phyloP scores from a whole-genome alignment of 345 rosid species.

The Dimocarpus longan region DNA sequence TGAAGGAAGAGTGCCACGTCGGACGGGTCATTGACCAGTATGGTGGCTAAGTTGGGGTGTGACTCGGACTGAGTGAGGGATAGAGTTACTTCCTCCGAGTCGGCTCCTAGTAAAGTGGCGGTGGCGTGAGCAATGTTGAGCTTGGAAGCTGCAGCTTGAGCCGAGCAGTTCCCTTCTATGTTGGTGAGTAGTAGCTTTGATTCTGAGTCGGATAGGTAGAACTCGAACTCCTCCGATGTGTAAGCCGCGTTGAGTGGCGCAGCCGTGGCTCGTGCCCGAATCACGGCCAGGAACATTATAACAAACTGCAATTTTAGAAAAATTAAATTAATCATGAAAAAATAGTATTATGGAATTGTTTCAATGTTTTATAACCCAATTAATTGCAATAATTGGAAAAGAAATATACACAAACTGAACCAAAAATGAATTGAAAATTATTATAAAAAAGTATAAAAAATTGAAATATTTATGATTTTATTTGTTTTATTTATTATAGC shows the following conservation, averaged over 20 bases:
- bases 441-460: no score
- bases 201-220: constrained; percentile 73
- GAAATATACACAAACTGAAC: no score
- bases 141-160: constrained; percentile 65
- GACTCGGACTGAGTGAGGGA: constrained; percentile 31
- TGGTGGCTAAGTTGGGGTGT: constrained; percentile 19
- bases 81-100: constrained; percentile 37
- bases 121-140: constrained; percentile 54
- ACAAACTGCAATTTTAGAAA: constrained; percentile 15
- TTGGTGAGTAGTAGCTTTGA: constrained; percentile 59
- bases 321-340: no score
- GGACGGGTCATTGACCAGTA: constrained; percentile 50
- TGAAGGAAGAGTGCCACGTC: constrained; percentile 73
- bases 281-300: constrained; percentile 46
- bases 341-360: no score
- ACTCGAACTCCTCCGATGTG: constrained; percentile 71
- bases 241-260: constrained; percentile 72
- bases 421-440: no score
- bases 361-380: no score
- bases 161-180: constrained; percentile 47
- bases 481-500: no score
- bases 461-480: no score
- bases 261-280: constrained; percentile 61
- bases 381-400: no score
- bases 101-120: constrained; percentile 33